A percentile compares a stretch with the other conserved stretches of the same genome.
Evolutionary conservation across 768 basidiomycete species (phyloP).

Genomic region (Kwoniella sp.): DNA sequence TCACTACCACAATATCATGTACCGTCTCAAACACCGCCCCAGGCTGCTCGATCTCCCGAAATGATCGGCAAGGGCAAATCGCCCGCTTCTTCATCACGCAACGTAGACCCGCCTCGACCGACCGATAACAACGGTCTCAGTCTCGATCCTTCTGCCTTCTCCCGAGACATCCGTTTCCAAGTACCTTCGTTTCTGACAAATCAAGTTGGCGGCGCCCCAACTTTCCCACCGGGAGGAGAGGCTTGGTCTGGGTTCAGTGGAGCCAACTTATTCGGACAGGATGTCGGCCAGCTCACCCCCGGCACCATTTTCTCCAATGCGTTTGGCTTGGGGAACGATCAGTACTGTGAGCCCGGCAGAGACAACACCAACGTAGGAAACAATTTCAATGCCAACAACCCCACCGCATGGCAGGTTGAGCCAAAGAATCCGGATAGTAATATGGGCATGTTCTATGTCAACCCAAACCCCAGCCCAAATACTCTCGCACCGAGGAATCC

Average conservation of each 20-base stretch:
- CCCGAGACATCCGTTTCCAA: slow-evolving; percentile 50
- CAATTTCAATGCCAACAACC: too few relatives aligned
- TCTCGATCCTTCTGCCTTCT: slow-evolving; percentile 54
- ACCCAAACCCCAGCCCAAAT: slow-evolving; percentile 28
- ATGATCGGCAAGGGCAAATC: slow-evolving; percentile 23
- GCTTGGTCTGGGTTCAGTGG: slow-evolving; percentile 51
- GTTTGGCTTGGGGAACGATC: slow-evolving; percentile 21
- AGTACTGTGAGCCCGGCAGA: slow-evolving; percentile 18
- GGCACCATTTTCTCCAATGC: slow-evolving; percentile 36
- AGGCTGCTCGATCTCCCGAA: slow-evolving; percentile 7
- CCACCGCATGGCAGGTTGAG: slow-evolving; percentile 6
- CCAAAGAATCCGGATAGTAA: neutral
- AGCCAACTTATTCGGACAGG: slow-evolving; percentile 26
- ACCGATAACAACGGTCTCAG: slow-evolving; percentile 31
- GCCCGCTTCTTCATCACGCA: slow-evolving; percentile 10
- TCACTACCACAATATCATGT: slow-evolving; percentile 12
- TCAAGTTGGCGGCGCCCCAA: slow-evolving; percentile 39
- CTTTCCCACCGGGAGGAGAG: slow-evolving; percentile 54
- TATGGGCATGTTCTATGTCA: slow-evolving; percentile 29
- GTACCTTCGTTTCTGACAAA: slow-evolving; percentile 44
- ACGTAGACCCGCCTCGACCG: neutral
- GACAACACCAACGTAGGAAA: too few relatives aligned
- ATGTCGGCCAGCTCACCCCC: slow-evolving; percentile 35
- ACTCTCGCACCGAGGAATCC: slow-evolving; percentile 15
- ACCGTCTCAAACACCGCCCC: slow-evolving; percentile 20